Evolutionary conservation across 495 filamentous ascomycete genomes (phyloP).

Genomic region (Aspergillus carlsbadensis): DNA sequence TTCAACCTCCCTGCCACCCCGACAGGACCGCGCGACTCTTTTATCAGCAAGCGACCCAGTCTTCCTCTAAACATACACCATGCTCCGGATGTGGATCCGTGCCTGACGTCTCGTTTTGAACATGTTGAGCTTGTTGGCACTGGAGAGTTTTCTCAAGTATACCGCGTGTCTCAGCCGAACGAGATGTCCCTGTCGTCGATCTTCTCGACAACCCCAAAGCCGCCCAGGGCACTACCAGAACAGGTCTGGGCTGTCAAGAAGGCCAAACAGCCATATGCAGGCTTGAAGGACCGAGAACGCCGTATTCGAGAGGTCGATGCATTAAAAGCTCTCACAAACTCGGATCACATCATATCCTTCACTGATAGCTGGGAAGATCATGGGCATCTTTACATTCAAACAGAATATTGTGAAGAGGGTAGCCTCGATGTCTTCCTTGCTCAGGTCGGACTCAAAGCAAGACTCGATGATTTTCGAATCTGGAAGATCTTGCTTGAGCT

Average conservation of each 20-base stretch:
- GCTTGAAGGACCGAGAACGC: conserved; percentile 68
- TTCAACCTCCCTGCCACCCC: conserved; percentile 72
- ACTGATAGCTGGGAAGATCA: conserved; percentile 83
- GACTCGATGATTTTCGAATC: conserved; percentile 93
- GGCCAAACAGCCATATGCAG: conserved; percentile 72
- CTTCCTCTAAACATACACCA: conserved; percentile 55
- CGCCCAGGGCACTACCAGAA: conserved; percentile 43
- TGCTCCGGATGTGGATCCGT: conserved; percentile 67
- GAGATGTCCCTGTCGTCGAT: conserved; percentile 42
- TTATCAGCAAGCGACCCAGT: conserved; percentile 45
- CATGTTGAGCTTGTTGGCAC: conserved; percentile 74
- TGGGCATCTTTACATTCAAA: conserved; percentile 88
- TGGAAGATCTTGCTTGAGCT: conserved; percentile 95
- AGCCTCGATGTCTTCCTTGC: conserved; percentile 80
- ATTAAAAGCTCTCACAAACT: conserved; percentile 65
- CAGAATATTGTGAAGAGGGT: conserved; percentile 92
- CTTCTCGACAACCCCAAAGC: conserved; percentile 40
- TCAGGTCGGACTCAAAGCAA: conserved; percentile 73
- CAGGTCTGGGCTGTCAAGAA: conserved; percentile 92
- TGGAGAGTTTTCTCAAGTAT: conserved; percentile 92
- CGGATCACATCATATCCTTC: conserved; percentile 80
- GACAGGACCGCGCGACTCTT: conserved; percentile 65
- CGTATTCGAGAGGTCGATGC: conserved; percentile 80
- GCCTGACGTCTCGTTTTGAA: conserved; percentile 68
- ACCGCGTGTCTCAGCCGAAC: conserved; percentile 63